Percentiles rank a stretch among this genome's conserved stretches.
Conservation (phyloP, 306 rosid genomes). For the Benincasa hispida region DNA sequence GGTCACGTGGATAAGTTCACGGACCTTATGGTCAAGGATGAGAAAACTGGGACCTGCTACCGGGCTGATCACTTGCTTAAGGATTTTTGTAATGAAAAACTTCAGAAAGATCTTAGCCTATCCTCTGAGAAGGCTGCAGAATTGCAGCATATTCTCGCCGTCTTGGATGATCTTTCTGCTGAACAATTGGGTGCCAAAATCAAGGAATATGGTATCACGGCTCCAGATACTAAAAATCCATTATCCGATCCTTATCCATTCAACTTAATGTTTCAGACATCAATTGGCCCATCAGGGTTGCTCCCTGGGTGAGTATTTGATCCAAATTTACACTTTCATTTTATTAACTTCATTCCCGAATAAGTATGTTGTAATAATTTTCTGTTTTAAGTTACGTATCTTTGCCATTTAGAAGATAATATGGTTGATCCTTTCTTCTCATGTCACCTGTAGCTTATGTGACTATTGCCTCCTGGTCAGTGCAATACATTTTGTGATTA, state of each 20-base stretch:
- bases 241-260: slow-evolving; percentile 93
- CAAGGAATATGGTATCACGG: slow-evolving; percentile 69
- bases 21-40: slow-evolving; percentile 94
- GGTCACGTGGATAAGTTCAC: slow-evolving; percentile 96
- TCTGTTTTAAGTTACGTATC: not conserved
- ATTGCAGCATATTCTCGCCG: slow-evolving; percentile 54
- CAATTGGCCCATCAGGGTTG: slow-evolving; percentile 89
- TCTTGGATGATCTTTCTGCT: slow-evolving; percentile 57
- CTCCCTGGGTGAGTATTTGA: slow-evolving; percentile 57
- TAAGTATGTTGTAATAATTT: not conserved
- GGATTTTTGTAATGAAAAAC: slow-evolving; percentile 77
- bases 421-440: not conserved
- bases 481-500: not conserved
- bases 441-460: not conserved
- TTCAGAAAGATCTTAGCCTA: slow-evolving; percentile 63
- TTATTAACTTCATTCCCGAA: not conserved
- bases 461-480: not conserved
- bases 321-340: not conserved
- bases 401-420: not conserved
- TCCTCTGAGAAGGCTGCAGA: slow-evolving; percentile 55
- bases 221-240: slow-evolving; percentile 81
- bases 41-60: slow-evolving; percentile 65
- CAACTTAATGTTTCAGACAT: slow-evolving; percentile 89
- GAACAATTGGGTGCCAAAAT: slow-evolving; percentile 70
- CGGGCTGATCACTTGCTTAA: slow-evolving; percentile 90